Base-by-base conservation (phyloP, 1,284 basidiomycete genomes). In the Meira miltonrushii region DNA sequence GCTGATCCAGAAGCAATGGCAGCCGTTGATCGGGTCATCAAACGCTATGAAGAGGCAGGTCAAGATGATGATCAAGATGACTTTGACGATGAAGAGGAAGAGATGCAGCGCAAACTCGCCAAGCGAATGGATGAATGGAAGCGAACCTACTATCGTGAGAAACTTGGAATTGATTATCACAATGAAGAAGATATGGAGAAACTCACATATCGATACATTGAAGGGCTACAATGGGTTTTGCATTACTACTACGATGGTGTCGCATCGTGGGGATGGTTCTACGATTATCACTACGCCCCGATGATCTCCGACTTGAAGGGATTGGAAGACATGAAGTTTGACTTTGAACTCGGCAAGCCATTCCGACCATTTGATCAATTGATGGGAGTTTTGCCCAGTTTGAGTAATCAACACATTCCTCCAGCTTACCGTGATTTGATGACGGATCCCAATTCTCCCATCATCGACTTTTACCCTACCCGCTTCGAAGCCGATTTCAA, bases 191-290 rank as follows among this genome's bases (percentile, higher is more conserved):
- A 81, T 19, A 68, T 78, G 63, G 53, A 58, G 43, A 63, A 64
- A 57, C 63, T 78, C 7, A 67, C 66, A 11, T 78, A 63, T 64
- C 85, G 86, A 62, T 98, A 96, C 79, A 84, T 92, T 40, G 92
- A 98, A 78, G 95, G 94, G 0, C 81, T 98, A 62, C 95, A 98
- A 78, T 98, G 94, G 95, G 92, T 98, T 37, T 88, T 98, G 86
- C 89, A 92, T 78, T 98, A 98, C 80, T 98, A 98, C 79, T 97
- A 97, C 80, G 87, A 89, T 66, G 94, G 94, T 39, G 92, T 96
- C 13, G 89, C 90, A 1, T 93, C 91, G 5, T 98, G 94, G 94
- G 86, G 90, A 25, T 98, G 95, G 95, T 98, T 96, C 82, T 98
- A 97, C 81, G 83, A 93, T 77, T 97, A 96, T 78, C 94, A 98